phyloP scores from a whole-genome alignment of 768 basidiomycete species.

The Cantharellus cinnabarinus region DNA sequence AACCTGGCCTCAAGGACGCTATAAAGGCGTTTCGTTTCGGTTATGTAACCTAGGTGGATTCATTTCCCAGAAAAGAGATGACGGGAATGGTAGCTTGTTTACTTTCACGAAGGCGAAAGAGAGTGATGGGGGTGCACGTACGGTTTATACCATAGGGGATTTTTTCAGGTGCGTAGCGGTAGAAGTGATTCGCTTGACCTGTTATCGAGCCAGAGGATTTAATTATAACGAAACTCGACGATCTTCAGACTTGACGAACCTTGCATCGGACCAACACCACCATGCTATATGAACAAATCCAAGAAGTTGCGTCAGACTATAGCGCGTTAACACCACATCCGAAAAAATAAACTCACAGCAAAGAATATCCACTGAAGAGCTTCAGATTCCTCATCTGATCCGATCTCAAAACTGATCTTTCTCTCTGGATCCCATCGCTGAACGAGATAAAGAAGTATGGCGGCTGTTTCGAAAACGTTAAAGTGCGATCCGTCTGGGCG shows the following conservation, averaged over 20 bases:
- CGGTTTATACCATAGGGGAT: slow-evolving; percentile 14
- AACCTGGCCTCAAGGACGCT: slow-evolving; percentile 66
- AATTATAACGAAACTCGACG: no score
- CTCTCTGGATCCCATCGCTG: slow-evolving; percentile 65
- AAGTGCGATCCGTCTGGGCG: slow-evolving; percentile 27
- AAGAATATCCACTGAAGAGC: slow-evolving; percentile 80
- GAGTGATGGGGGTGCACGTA: neutral
- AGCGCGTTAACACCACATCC: slow-evolving; percentile 1
- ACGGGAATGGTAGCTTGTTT: slow-evolving; percentile 38
- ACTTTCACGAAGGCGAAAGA: neutral
- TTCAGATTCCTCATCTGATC: slow-evolving; percentile 39
- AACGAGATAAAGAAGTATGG: slow-evolving; percentile 61
- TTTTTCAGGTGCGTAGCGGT: slow-evolving; percentile 38
- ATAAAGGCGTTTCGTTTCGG: slow-evolving; percentile 70
- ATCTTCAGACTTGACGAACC: neutral
- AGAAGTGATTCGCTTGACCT: slow-evolving; percentile 45
- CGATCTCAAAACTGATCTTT: slow-evolving; percentile 40
- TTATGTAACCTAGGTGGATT: slow-evolving; percentile 29
- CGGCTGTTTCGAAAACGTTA: slow-evolving; percentile 46
- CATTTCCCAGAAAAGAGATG: neutral
- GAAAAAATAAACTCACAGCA: slow-evolving; percentile 15
- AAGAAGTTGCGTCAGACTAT: slow-evolving; percentile 66
- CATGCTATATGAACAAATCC: slow-evolving; percentile 11
- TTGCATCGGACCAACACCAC: slow-evolving; percentile 11
- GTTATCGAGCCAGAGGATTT: neutral